Conservation (phyloP, 2,329 filamentous ascomycete genomes). For the Aspergillus sp. region DNA sequence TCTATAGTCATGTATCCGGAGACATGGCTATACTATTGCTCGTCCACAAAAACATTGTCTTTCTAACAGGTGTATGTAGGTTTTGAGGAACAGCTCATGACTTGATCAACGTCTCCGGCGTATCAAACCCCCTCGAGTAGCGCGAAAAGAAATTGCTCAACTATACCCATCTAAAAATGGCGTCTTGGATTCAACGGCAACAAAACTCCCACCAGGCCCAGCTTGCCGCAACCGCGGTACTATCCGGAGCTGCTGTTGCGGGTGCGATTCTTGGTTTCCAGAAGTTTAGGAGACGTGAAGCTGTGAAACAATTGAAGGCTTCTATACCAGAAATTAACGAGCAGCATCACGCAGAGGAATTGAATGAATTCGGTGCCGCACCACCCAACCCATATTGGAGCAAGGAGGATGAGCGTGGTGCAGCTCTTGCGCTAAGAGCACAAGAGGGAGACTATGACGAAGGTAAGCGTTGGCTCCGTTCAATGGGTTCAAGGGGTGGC, state of each 20-base stretch:
- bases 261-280: conserved; percentile 59
- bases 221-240: conserved; percentile 43
- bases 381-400: conserved; percentile 30
- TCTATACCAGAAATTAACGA: conserved; percentile 59
- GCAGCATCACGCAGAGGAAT: conserved; percentile 51
- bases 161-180: conserved; percentile 31
- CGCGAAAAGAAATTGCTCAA: not conserved
- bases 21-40: too few species aligned
- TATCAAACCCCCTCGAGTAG: not conserved
- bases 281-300: conserved; percentile 54
- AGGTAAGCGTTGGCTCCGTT: conserved; percentile 38
- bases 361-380: conserved; percentile 51
- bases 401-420: conserved; percentile 59
- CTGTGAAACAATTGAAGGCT: conserved; percentile 58
- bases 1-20: too few species aligned
- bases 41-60: not conserved
- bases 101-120: not conserved
- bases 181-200: conserved; percentile 46
- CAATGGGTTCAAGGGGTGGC: not conserved
- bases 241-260: conserved; percentile 45
- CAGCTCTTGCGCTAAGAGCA: conserved; percentile 59
- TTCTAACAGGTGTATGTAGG: not conserved
- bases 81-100: not conserved
- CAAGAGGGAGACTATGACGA: conserved; percentile 65
- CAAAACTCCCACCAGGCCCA: conserved; percentile 42